These are phyloP conservation scores for Hypholoma sublateritium DNA, from an alignment of 768 basidiomycete species.

Conservation along the genomic window DNA sequence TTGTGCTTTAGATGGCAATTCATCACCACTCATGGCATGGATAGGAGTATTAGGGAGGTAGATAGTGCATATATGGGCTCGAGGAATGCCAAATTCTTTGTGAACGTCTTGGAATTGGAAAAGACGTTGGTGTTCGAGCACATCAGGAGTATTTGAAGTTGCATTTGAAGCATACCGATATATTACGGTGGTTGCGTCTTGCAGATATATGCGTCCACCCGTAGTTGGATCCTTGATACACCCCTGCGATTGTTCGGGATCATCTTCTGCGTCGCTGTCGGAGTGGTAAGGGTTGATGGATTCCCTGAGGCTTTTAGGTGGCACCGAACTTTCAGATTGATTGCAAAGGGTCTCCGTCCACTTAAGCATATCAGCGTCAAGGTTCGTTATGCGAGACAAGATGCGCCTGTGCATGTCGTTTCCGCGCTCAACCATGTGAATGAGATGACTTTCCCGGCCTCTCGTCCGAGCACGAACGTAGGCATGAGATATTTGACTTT, in stretches of 20 bases:
- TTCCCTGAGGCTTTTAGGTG: slow-evolving; percentile 43
- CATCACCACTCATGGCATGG: slow-evolving; percentile 41
- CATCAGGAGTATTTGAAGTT: slow-evolving; percentile 5
- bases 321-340: slow-evolving; percentile 38
- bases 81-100: slow-evolving; percentile 24
- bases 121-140: slow-evolving; percentile 23
- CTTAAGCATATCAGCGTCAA: slow-evolving; percentile 37
- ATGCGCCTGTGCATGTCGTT: slow-evolving; percentile 56
- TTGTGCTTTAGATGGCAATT: slow-evolving; percentile 43
- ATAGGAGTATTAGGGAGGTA: slow-evolving; percentile 43
- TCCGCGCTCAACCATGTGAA: slow-evolving; percentile 63
- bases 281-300: slow-evolving; percentile 42
- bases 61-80: slow-evolving; percentile 44
- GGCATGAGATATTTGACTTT: slow-evolving; percentile 62
- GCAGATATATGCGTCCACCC: slow-evolving; percentile 54
- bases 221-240: slow-evolving; percentile 64
- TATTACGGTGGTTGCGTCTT: slow-evolving; percentile 57
- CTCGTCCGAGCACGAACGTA: slow-evolving; percentile 49
- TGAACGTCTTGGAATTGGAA: slow-evolving; percentile 41
- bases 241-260: slow-evolving; percentile 21
- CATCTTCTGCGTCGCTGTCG: slow-evolving; percentile 50
- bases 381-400: slow-evolving; percentile 41
- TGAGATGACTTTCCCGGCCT: slow-evolving; percentile 48
- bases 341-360: slow-evolving; percentile 52
- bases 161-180: slow-evolving; percentile 46